Evolutionary conservation across 108 stramenopile genomes (phyloP).

Genomic region (Cyclostephanos invisitatus): DNA sequence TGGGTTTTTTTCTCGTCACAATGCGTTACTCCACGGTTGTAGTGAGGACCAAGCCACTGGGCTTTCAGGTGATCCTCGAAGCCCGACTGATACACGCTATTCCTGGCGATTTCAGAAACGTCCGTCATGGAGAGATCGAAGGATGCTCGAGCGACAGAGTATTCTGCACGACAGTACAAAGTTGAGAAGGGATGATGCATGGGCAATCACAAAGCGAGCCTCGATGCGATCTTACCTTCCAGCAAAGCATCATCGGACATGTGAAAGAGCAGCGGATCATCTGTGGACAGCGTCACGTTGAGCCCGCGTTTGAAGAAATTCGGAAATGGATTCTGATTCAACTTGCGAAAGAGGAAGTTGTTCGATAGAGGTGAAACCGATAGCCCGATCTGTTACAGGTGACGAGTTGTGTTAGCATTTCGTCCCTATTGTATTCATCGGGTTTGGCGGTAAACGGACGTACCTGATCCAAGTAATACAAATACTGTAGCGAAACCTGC

Average conservation of each 20-base stretch:
- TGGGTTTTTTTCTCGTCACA: constrained; percentile 89
- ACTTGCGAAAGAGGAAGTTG: constrained; percentile 98
- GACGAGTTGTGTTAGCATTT: background rate
- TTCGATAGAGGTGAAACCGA: constrained; percentile 95
- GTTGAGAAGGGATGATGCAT: background rate
- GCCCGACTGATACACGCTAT: constrained; percentile 94
- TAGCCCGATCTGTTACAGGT: constrained; percentile 60
- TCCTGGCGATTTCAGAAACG: constrained; percentile 96
- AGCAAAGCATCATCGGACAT: constrained; percentile 98
- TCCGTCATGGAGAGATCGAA: constrained; percentile 98
- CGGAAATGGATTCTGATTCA: constrained; percentile 90
- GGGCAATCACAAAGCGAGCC: background rate
- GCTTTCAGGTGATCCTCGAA: constrained; percentile 93
- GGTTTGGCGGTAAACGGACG: constrained; percentile 5
- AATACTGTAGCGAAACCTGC: constrained; percentile 93
- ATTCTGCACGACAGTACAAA: constrained; percentile 59
- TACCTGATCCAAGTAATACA: constrained; percentile 96
- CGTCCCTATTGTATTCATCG: background rate
- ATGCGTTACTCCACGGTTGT: constrained; percentile 76
- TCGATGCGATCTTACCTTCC: constrained; percentile 45
- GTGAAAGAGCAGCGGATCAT: constrained; percentile 98
- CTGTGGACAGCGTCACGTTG: constrained; percentile 97
- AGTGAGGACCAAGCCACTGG: constrained; percentile 94
- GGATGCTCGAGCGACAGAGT: constrained; percentile 94
- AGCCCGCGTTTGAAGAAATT: constrained; percentile 87